phyloP scores from a whole-genome alignment of 352 stramenopile species.

The Globisporangium rhizosaccharum region DNA sequence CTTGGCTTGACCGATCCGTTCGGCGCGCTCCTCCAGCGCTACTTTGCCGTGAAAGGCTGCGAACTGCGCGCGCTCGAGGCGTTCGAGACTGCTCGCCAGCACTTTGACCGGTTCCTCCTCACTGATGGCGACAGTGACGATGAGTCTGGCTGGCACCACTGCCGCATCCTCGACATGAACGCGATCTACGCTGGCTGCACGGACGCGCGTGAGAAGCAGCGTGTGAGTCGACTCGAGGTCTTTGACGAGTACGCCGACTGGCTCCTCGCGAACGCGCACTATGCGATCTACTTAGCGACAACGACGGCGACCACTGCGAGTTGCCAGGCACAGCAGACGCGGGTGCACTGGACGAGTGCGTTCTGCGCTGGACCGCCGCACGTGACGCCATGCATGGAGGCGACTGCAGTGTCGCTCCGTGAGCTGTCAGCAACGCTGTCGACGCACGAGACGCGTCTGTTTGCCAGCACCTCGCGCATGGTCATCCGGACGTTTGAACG shows the following conservation, averaged over 20 bases:
- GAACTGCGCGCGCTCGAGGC: slow-evolving; percentile 36
- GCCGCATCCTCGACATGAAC: slow-evolving; percentile 64
- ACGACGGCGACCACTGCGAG: slow-evolving; percentile 12
- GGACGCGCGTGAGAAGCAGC: slow-evolving; percentile 31
- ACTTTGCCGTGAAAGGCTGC: slow-evolving; percentile 70
- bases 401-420: slow-evolving; percentile 1
- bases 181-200: slow-evolving; percentile 35
- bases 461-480: background rate
- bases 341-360: slow-evolving; percentile 23
- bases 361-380: slow-evolving; percentile 25
- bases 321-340: background rate
- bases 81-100: slow-evolving; percentile 34
- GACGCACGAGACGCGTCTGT: too few species aligned
- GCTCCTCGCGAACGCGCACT: slow-evolving; percentile 61
- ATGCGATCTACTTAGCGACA: slow-evolving; percentile 51
- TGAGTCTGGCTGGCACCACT: slow-evolving; percentile 26
- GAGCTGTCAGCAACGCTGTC: background rate
- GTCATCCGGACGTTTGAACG: slow-evolving; percentile 50
- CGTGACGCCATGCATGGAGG: slow-evolving; percentile 18
- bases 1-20: slow-evolving; percentile 43
- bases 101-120: slow-evolving; percentile 30
- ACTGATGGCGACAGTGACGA: background rate
- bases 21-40: slow-evolving; percentile 41
- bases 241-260: slow-evolving; percentile 74
- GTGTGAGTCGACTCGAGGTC: slow-evolving; percentile 41